Base-by-base conservation (phyloP, 169 alveolate species). In the Cryptosporidium meleagridis region DNA sequence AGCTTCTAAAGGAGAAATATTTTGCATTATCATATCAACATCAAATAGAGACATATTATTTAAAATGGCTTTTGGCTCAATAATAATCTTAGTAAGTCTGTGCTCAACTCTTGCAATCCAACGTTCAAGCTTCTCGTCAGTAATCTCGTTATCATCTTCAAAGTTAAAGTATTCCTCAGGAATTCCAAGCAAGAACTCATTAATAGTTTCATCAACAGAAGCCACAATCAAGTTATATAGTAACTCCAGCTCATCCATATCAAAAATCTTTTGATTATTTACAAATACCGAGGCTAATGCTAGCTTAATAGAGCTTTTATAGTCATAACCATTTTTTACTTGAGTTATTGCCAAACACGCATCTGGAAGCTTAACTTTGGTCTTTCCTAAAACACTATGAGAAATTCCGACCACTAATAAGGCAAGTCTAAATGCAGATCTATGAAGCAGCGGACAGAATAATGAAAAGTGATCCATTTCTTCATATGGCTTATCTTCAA, bases 11-110 rank as follows among this genome's bases (percentile, higher is more conserved):
- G 55, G 89, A 29, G 89, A 44, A 2, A 80, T 65, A 62, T 53
- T 80, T 33, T 80, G 89, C 89, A 80, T 80, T 3, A 80, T 62
- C 89, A 80, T 80, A 65, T 80, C 89, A 5, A 80, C 89, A 41
- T 80, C 89, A 37, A 80, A 62, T 8, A 80, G 75, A 14, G 89
- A 80, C 10, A 80, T 62, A 10, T 80, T 80, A 12, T 45, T 37
- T 10, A 80, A 23, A 33, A 80, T 65, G 1, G 73, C 23, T 8
- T 62, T 58, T 48, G 89, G 89, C 4, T 80, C 75, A 18, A 59
- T 65, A n/a, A 62, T 41, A 8, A 80, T 41, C 37, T 80, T 80
- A 18, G 55, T 48, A 7, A 80, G 45, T 80, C 89, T 80, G 37
- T 80, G 89, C 10, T 80, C 80, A 39, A 53, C 75, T 39, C 65